Base-by-base conservation (phyloP, 768 basidiomycete species). In the Termitomyces sp. region DNA sequence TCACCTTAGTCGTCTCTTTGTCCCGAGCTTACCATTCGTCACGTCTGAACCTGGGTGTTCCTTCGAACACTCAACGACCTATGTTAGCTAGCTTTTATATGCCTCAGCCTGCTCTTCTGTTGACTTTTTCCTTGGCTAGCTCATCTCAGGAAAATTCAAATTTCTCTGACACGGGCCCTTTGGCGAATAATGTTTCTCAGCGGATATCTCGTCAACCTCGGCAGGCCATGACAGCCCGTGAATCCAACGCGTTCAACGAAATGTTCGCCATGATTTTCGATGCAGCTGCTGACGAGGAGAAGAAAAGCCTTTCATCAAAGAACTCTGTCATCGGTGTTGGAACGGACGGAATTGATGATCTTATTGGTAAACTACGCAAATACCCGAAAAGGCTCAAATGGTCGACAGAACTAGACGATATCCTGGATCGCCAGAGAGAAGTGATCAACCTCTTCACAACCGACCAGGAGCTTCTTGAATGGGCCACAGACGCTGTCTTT, bases 191-290 rank as follows among this genome's bases (percentile, higher is more conserved):
- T 45, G 30, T 47, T 32, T 24, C 37, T 46, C 53, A 20, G 40
- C 30, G 56, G 45, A 27, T 45, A 56, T 55, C 56, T n/a, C 55
- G 53, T 43, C n/a, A 45, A 7, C 77, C 78, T 39, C 79, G 78
- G 27, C 85, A 87, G 61, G 74, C 82, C 20, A 84, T 91, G 80
- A 89, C 88, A 0, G 84, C 83, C 0, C 79, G 80, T 45, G 91
- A 92, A 72, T 77, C 80, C 57, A 78, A 67, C 57, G 82, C 82
- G 4, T 87, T 92, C 62, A 82, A 88, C 64, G 84, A 86, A 32
- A 87, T 91, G 81, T 89, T 91, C 63, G 78, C 84, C 63, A 71
- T 87, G 72, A 83, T 91, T 37, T 89, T 91, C 67, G 75, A 82
- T 47, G 81, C 82, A 16, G 77, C 76, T 57, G 72, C 75, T 37